Base-by-base conservation (phyloP, 768 basidiomycete species). In the Neoboletus magnificus region DNA sequence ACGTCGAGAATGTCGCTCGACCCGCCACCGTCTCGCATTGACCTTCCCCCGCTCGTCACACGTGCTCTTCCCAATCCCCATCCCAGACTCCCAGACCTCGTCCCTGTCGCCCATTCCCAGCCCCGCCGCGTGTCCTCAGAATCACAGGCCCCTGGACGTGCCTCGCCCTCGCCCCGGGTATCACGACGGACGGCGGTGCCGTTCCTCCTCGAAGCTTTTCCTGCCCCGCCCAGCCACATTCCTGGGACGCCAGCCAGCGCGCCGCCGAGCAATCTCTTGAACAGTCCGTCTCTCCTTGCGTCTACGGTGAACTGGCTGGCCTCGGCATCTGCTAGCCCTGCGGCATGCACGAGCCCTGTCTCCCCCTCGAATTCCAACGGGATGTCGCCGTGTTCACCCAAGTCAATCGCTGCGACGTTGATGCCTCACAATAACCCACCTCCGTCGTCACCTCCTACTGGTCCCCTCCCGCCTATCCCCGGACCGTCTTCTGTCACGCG, bases 401-500 rank as follows among this genome's bases (percentile, higher is more conserved):
- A 53, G 48, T 47, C 62, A 8, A 23, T 51, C 25, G 47, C 52
- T 27, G 36, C 54, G 48, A 42, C 52, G 1, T 39, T 54, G 15
- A 16, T n/a, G 39, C 62, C 33, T 29, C 57, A 56, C 16, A 41
- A 32, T 42, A 82, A 84, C 52, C 85, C 84, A 0, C 85, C 85
- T 0, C 83, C 80, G 0, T 82, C 82, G 0, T 74, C 71, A 2
- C 86, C 86, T 0, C 86, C 86, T 0, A 70, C 76, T 0, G 62
- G 74, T 0, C 86, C 87, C 0, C 77, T 88, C 4, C 87, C 87
- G 0, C 85, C 87, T 4, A 61, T 88, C 2, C 87, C 87, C 0
- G 85, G 82, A 2, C 82, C 82, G 0, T 83, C 83, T 2, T 75
- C 82, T 20, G 76, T 83, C 74, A 77, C 54, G 68, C 36, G 82